Conservation (phyloP, 106 monocot genomes). For the Acorus calamus region DNA sequence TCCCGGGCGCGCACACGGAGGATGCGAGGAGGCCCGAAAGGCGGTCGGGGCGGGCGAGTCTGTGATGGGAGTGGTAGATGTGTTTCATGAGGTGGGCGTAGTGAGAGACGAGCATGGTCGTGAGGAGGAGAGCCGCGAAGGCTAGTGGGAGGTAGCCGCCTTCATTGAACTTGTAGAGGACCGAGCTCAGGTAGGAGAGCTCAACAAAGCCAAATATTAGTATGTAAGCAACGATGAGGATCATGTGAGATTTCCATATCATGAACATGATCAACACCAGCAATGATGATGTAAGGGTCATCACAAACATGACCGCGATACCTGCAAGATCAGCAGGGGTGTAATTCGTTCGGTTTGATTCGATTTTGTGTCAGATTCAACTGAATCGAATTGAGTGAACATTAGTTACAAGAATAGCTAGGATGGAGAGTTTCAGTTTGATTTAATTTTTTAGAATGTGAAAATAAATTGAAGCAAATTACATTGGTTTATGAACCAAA, state of each 20-base stretch:
- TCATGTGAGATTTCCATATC: constrained; percentile 20
- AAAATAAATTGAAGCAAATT: too few species aligned
- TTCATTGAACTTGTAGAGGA: constrained; percentile 26
- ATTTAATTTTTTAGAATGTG: too few species aligned
- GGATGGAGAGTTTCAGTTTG: too few species aligned
- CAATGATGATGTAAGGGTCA: constrained; percentile 19
- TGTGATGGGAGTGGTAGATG: constrained; percentile 17
- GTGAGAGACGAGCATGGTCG: constrained; percentile 27
- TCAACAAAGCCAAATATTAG: constrained; percentile 10
- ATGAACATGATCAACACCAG: constrained; percentile 25
- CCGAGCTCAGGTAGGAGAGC: constrained; percentile 21
- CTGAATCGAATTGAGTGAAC: too few species aligned
- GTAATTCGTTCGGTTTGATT: too few species aligned
- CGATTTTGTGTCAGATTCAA: too few species aligned
- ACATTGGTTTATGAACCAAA: too few species aligned
- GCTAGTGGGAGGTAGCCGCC: constrained; percentile 29
- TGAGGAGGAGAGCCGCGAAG: constrained; percentile 13
- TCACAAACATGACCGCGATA: constrained; percentile 25
- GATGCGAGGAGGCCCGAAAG: not conserved
- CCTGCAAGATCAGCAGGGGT: not conserved
- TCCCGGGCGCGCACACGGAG: constrained; percentile 15
- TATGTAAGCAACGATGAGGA: constrained; percentile 9
- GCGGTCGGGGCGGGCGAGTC: constrained; percentile 1
- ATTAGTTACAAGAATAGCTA: too few species aligned
- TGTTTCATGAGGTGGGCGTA: constrained; percentile 19